phyloP scores from a whole-genome alignment of 164 flowering plant genomes.

The Tetrastigma voinierianum region DNA sequence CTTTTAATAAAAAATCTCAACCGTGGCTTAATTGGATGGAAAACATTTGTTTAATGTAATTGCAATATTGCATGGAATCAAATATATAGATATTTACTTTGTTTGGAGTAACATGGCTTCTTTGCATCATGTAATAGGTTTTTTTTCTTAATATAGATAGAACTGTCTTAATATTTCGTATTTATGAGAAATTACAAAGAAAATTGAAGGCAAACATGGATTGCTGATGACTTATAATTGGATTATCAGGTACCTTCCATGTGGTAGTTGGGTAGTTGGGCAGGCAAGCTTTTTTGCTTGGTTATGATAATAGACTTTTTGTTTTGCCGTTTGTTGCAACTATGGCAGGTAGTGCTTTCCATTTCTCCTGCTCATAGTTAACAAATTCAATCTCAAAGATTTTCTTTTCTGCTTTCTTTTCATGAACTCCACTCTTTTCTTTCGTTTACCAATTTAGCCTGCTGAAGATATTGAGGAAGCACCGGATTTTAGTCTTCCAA shows the following conservation, averaged over 20 bases:
- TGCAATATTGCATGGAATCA: too few relatives aligned
- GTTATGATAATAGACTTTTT: constrained; percentile 83
- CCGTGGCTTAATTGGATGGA: too few relatives aligned
- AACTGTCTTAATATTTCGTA: background rate
- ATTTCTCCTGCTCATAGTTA: background rate
- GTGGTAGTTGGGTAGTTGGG: constrained; percentile 97
- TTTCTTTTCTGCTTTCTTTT: background rate
- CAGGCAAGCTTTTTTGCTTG: constrained; percentile 90
- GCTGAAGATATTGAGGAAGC: constrained; percentile 60
- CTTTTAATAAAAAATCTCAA: too few relatives aligned
- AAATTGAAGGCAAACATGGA: background rate
- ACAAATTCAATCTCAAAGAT: too few relatives aligned
- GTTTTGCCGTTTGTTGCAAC: constrained; percentile 66
- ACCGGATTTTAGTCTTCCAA: constrained; percentile 9
- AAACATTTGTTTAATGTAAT: too few relatives aligned
- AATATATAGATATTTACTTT: too few relatives aligned
- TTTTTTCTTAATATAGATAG: too few relatives aligned
- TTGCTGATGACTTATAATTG: constrained; percentile 2
- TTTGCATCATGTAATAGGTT: too few relatives aligned
- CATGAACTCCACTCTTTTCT: background rate
- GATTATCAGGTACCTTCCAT: constrained; percentile 64
- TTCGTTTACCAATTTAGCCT: too few relatives aligned
- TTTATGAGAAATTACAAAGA: background rate
- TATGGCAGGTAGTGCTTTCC: constrained; percentile 55
- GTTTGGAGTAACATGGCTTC: too few relatives aligned